A percentile compares a stretch with the other conserved stretches of the same genome.
Conservation (phyloP, 768 basidiomycete genomes). For the Gymnopilus junonius region DNA sequence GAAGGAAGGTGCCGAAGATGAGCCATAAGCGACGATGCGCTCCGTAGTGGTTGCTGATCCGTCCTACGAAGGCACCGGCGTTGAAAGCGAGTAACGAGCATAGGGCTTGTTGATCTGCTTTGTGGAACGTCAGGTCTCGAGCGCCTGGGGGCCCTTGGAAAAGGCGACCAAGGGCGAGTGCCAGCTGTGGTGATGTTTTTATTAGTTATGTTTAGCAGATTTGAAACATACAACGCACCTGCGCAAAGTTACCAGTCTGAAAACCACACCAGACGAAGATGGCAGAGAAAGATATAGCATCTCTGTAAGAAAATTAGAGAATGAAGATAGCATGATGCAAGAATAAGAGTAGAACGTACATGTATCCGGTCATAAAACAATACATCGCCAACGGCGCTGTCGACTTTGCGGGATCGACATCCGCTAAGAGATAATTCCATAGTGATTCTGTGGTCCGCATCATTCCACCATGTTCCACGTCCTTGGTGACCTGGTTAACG, state of each 20-base stretch:
- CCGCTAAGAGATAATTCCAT: conserved; percentile 45
- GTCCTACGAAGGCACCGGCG: conserved; percentile 75
- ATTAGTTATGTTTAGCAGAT: background rate
- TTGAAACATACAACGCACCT: conserved; percentile 42
- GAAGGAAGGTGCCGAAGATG: conserved; percentile 68
- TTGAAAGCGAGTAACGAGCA: conserved; percentile 81
- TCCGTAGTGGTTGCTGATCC: conserved; percentile 85
- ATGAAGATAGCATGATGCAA: background rate
- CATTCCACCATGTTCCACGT: conserved; percentile 20
- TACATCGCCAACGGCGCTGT: conserved; percentile 63
- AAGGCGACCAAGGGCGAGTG: conserved; percentile 82
- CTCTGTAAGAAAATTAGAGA: conserved; percentile 41
- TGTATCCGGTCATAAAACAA: conserved; percentile 82
- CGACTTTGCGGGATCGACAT: conserved; percentile 56
- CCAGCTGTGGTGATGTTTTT: conserved; percentile 52
- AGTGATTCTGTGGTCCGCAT: conserved; percentile 28
- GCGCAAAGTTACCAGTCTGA: conserved; percentile 79
- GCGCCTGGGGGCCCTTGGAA: conserved; percentile 56
- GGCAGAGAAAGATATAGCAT: conserved; percentile 76
- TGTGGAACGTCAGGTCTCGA: conserved; percentile 68
- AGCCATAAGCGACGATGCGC: conserved; percentile 78
- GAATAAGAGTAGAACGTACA: conserved; percentile 42
- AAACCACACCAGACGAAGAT: conserved; percentile 87
- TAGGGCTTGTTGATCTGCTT: conserved; percentile 83
- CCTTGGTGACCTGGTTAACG: conserved; percentile 12